Evolutionary conservation across 768 basidiomycete species (phyloP), one percentile per base, ranked within the genome.

Genomic region (Sporobolomyces roseus): DNA sequence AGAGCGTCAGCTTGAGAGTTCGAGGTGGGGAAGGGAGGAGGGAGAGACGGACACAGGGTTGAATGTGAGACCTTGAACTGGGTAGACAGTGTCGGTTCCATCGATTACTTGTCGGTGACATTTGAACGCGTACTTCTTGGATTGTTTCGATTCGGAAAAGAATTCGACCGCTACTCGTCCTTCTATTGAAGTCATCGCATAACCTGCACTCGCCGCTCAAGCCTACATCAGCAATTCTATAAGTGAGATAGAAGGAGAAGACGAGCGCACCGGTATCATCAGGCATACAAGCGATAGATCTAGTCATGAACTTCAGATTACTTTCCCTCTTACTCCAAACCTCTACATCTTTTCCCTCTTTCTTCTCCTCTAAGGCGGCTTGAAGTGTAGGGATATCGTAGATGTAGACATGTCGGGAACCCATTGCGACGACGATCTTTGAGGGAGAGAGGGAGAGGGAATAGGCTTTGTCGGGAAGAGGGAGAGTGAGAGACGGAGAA

Each of bases 161-260:
- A 94, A 99, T 78, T 99, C 96, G 35, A 98, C 93, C 0, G 93
- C 92, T 65, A 98, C 96, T 29, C 96, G 84, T 1, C 96, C 96
- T 75, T 99, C 96, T 19, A 93, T 91, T 0, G 91, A 93, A 0
- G 88, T 90, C 0, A 88, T 91, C 16, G 93, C 93, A 78, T 91
- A 99, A 16, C 94, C 93, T 90, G 74, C 38, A 46, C 13, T 23
- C 10, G 23, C 10, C 6, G 38, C 17, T 41, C 38, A 9, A 41
- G 9, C 38, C 9, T 9, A 41, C 38, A 41, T 9, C 10, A 9
- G 10, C 38, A 45, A 49, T 5, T 16, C 56, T 30, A 23, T 21
- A 59, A 6, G 30, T 51, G 7, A 32, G 27, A 29, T 14, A 46
- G 23, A 32, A 45, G 25, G 30, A 30, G 30, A 9, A 32, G 32